A percentile compares a stretch with the other conserved stretches of the same genome.
These are phyloP conservation scores for Russula foetens DNA, from an alignment of 768 basidiomycete species.

Conservation along the genomic window DNA sequence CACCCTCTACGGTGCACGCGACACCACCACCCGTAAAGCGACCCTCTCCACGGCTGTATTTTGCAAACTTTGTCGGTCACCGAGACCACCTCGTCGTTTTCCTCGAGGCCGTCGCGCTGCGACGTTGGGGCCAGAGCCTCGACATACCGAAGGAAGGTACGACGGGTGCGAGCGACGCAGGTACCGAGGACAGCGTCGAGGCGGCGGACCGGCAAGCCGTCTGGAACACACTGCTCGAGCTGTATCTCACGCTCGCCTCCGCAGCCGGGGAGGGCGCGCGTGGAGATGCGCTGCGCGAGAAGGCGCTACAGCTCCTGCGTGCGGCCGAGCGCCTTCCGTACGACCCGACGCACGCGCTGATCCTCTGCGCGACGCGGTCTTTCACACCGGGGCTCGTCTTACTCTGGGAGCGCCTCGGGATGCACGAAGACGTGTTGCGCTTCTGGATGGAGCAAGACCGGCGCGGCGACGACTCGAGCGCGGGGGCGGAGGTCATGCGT, in stretches of 20 bases:
- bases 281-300: slow-evolving; percentile 36
- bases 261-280: slow-evolving; percentile 20
- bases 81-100: slow-evolving; percentile 76
- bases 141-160: slow-evolving; percentile 29
- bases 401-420: slow-evolving; percentile 88
- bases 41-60: slow-evolving; percentile 81
- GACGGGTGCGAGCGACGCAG: slow-evolving; percentile 6
- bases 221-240: slow-evolving; percentile 93
- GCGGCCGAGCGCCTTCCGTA: slow-evolving; percentile 52
- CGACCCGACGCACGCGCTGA: slow-evolving; percentile 88
- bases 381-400: slow-evolving; percentile 83
- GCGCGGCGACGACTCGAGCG: slow-evolving; percentile 30
- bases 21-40: slow-evolving; percentile 33
- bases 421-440: slow-evolving; percentile 92
- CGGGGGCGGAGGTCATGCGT: slow-evolving; percentile 45
- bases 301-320: slow-evolving; percentile 66
- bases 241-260: slow-evolving; percentile 67
- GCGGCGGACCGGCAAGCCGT: slow-evolving; percentile 68
- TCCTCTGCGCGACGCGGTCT: slow-evolving; percentile 78
- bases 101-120: slow-evolving; percentile 75
- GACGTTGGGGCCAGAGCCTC: slow-evolving; percentile 73
- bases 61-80: slow-evolving; percentile 91
- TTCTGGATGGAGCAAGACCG: slow-evolving; percentile 81
- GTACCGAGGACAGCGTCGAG: slow-evolving; percentile 29
- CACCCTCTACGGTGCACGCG: slow-evolving; percentile 22